Conservation (phyloP, 306 rosid genomes). For the Prosopis cineraria region DNA sequence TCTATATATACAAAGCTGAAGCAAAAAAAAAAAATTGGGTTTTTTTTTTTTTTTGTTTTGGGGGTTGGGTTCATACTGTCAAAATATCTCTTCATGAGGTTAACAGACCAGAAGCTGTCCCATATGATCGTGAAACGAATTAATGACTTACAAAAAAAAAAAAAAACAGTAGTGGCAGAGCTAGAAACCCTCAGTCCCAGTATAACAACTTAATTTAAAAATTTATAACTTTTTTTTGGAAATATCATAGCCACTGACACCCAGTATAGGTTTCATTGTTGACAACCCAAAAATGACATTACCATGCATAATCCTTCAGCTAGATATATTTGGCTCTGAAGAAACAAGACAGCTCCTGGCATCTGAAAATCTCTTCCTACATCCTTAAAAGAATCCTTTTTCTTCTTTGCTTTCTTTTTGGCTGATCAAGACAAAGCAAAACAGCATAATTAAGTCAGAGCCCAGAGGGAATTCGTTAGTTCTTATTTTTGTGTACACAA, state of each 20-base stretch:
- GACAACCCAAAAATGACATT: slow-evolving; percentile 40
- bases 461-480: slow-evolving; percentile 8
- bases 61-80: not conserved
- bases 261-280: slow-evolving; percentile 22
- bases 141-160: no score
- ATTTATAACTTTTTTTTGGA: no score
- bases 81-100: not conserved
- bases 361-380: slow-evolving; percentile 59
- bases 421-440: slow-evolving; percentile 54
- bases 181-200: no score
- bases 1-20: slow-evolving; percentile 36
- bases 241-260: no score
- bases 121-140: not conserved
- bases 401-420: slow-evolving; percentile 78
- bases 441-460: slow-evolving; percentile 22
- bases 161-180: no score
- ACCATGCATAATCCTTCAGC: slow-evolving; percentile 95
- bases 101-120: not conserved
- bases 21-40: slow-evolving; percentile 21
- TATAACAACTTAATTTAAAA: no score
- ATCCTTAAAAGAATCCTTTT: slow-evolving; percentile 70
- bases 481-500: slow-evolving; percentile 25
- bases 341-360: slow-evolving; percentile 77
- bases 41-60: no score
- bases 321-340: slow-evolving; percentile 89